Evolutionary conservation across 1,284 basidiomycete genomes (phyloP), one percentile per base, ranked within the genome.

Genomic region (Ustilago shanxiensis): DNA sequence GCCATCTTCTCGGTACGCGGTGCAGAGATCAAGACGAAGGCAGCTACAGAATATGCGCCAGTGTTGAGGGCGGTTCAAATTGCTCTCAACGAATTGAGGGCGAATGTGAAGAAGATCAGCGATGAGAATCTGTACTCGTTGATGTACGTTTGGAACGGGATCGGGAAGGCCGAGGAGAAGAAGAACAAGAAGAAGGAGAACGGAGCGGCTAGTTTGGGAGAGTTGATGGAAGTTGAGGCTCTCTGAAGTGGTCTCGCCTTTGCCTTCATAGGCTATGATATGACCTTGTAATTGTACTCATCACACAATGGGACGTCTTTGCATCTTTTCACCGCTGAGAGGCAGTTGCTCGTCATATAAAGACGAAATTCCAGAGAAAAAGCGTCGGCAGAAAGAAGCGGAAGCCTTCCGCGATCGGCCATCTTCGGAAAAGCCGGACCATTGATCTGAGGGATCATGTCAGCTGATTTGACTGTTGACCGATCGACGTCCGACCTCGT

Each of bases 31-130:
- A 72, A 79, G 39, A 41, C 67, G 18, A 70, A 79, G 29, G 76
- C 81, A 16, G 29, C 66, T 14, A 79, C 77, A 14, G 77, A 79
- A 18, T 76, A 74, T 37, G 84, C 84, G 18, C 81, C 83, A 4
- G 73, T 78, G 28, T 52, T 83, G 54, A 65, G 84, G 11, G 76
- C 73, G 2, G 79, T 82, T 1, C 79, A 81, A 52, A 77, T 79
- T 51, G 77, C 74, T n/a, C 78, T 85, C 33, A 77, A 82, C 65
- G 84, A 85, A 69, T 66, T 85, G 16, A 71, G 81, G 28, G 71
- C 77, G 35, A 84, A 83, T 37, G 80, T 85, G 22, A 82, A 81
- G 67, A 63, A 75, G 18, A 68, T 75, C 29, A 76, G 73, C 31
- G 84, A 85, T 47, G 79, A 79, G 60, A 85, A 85, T 39, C 37